Base-by-base conservation (phyloP, 192 early-diverging fungal genomes). In the Cetraspora pellucida region DNA sequence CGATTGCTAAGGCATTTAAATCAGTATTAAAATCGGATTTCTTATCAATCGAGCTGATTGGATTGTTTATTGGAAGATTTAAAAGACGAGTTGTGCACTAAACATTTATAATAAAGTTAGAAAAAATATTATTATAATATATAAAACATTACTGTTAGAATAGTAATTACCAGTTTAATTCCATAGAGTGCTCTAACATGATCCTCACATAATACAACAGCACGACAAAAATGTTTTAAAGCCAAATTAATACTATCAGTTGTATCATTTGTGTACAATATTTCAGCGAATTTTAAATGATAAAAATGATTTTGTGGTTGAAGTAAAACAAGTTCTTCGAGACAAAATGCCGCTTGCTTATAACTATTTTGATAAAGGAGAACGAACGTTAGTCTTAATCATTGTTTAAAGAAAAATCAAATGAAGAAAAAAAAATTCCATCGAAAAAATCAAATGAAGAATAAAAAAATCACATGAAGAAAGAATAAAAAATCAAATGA, bases 301-400 rank as follows among this genome's bases (percentile, higher is more conserved):
- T 87, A 91, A 65, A 95, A 89, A 77, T 95, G 93, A 84, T 95
- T 94, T 67, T 86, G 83, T n/a, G 95, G 94, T 72, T 93, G 89
- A 55, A 94, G 87, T 73, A 99, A 69, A 61, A 99, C 85, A n/a
- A 95, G 79, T 81, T 99, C 97, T 80, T 99, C 97, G 58, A 92
- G 79, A 77, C 95, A 96, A 79, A 93, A 98, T 16, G 90, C 91
- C 7, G 97, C 96, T 83, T 96, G 94, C 75, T 89, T 80, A 79
- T 93, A 92, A 75, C 85, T 86, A 54, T 55, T 19, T 52, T 52
- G n/a, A 47, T 28, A 60, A 27, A 21, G 31, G 1, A 69, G 0
- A 52, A 31, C 1, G n/a, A 37, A 37, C 7, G 37, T 37, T 37
- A 37, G 7, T 7, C 37, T 37, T 37, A 37, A 37, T 37, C 37